A percentile compares a stretch with the other conserved stretches of the same genome.
phyloP scores from a whole-genome alignment of 208 protist genomes.

The Leishmania lainsoni region DNA sequence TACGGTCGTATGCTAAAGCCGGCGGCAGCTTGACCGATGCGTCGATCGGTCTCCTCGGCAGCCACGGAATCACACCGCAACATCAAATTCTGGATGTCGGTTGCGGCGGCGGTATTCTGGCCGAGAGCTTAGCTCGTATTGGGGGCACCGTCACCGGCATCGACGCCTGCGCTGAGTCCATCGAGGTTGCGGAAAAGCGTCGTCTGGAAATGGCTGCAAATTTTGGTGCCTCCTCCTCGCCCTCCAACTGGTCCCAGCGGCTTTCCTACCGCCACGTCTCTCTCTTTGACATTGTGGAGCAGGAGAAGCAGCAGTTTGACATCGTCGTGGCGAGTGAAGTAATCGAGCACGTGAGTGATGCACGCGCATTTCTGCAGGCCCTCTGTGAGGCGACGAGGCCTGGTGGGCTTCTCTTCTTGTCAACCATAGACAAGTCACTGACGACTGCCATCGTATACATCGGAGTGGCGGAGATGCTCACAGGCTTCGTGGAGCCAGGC shows the following conservation, averaged over 20 bases:
- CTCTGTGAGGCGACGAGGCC: slow-evolving; percentile 82
- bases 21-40: slow-evolving; percentile 15
- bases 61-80: slow-evolving; percentile 15
- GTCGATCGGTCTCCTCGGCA: slow-evolving; percentile 15
- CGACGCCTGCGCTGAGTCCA: slow-evolving; percentile 87
- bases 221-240: background rate
- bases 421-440: slow-evolving; percentile 92
- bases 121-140: slow-evolving; percentile 86
- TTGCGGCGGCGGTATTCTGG: slow-evolving; percentile 91
- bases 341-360: slow-evolving; percentile 93
- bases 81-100: slow-evolving; percentile 88
- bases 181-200: slow-evolving; percentile 64
- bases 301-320: slow-evolving; percentile 51
- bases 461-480: slow-evolving; percentile 85
- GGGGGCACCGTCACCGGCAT: slow-evolving; percentile 91
- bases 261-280: slow-evolving; percentile 38
- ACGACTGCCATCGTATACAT: slow-evolving; percentile 81
- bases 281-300: slow-evolving; percentile 50
- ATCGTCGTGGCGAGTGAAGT: slow-evolving; percentile 92
- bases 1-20: slow-evolving; percentile 42
- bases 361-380: slow-evolving; percentile 78
- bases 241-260: slow-evolving; percentile 28
- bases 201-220: slow-evolving; percentile 20
- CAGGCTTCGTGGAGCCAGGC: slow-evolving; percentile 77
- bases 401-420: slow-evolving; percentile 88